Evolutionary conservation across 2,329 filamentous ascomycete species (phyloP).

Genomic region (Apiospora koreana): DNA sequence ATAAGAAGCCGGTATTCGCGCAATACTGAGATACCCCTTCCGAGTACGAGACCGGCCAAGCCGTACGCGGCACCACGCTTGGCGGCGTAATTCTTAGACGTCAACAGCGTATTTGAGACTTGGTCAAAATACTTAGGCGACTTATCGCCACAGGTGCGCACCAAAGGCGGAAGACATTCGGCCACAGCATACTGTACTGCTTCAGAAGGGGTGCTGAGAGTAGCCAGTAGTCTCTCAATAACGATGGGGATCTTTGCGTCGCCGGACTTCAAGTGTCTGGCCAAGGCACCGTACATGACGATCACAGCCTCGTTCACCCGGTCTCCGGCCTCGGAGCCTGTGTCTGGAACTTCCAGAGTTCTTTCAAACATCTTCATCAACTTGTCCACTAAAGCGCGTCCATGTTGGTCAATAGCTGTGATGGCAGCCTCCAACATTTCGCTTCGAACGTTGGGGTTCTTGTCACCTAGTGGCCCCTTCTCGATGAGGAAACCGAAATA

Average conservation of each 20-base stretch:
- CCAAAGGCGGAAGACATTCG: slow-evolving; percentile 88
- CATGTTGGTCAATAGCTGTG: slow-evolving; percentile 76
- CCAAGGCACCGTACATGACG: slow-evolving; percentile 93
- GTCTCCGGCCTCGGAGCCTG: slow-evolving; percentile 78
- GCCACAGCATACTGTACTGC: slow-evolving; percentile 96
- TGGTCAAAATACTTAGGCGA: slow-evolving; percentile 78
- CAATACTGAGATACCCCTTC: slow-evolving; percentile 80
- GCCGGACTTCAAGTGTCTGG: slow-evolving; percentile 81
- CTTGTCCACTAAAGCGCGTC: slow-evolving; percentile 79
- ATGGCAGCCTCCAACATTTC: slow-evolving; percentile 94
- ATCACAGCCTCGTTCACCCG: slow-evolving; percentile 96
- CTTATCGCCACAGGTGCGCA: slow-evolving; percentile 77
- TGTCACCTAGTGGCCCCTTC: slow-evolving; percentile 83
- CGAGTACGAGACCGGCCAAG: slow-evolving; percentile 83
- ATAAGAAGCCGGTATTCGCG: slow-evolving; percentile 86
- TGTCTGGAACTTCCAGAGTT: slow-evolving; percentile 83
- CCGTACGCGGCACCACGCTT: slow-evolving; percentile 94
- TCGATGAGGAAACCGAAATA: slow-evolving; percentile 88
- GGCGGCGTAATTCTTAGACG: slow-evolving; percentile 87
- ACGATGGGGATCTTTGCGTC: slow-evolving; percentile 87
- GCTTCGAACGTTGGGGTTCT: slow-evolving; percentile 72
- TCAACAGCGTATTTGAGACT: slow-evolving; percentile 79
- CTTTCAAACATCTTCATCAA: slow-evolving; percentile 91
- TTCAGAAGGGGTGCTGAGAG: slow-evolving; percentile 91
- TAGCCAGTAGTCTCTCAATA: slow-evolving; percentile 80